Base-by-base conservation (phyloP, 179 eudicot genomes). In the Corrigiola litoralis region DNA sequence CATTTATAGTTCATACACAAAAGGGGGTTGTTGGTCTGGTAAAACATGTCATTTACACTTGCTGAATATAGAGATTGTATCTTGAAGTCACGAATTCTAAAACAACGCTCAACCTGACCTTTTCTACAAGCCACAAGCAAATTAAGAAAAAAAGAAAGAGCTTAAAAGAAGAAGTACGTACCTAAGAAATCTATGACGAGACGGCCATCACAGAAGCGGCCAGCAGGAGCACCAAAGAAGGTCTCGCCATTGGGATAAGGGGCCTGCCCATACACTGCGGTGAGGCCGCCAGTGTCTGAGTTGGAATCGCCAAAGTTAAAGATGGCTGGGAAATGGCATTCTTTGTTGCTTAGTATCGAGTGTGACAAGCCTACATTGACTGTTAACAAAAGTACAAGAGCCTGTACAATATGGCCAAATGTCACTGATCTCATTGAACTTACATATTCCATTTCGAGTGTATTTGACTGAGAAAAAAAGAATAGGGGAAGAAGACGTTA, bases 281-380 rank as follows among this genome's bases (percentile, higher is more conserved):
- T 63, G 0, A 59, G 53, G 0, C 79, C 88, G 3, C 95, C 95
- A 0, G 94, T 87, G 54, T 87, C 94, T 11, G 94, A 87, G 58
- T 87, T 87, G 0, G 87, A 85, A 75, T 85, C 95, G 1, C 95
- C 95, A 33, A 85, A 87, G 76, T 85, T 87, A 63, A 80, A 85
- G 0, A 87, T 63, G 0, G 95, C 88, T 25, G 83, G 86, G 54
- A 75, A 82, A 9, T 51, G 10, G 17, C 84, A 70, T 9, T 18
- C 11, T 14, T 45, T 10, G 4, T 8, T 14, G 21, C 5, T 58
- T 14, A 27, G 44, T 17, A 25, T 5, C 37, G 70, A 28, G 2
- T 18, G 14, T 25, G 29, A 29, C 18, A 60, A 23, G 9, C 49
- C 31, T 5, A 51, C n/a, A 24, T 27, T 44, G 42, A 18, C 9